A percentile compares a stretch with the other conserved stretches of the same genome.
Evolutionary conservation across 2,329 filamentous ascomycete species (phyloP).

Genomic region (Dothiorella sarmentorum): DNA sequence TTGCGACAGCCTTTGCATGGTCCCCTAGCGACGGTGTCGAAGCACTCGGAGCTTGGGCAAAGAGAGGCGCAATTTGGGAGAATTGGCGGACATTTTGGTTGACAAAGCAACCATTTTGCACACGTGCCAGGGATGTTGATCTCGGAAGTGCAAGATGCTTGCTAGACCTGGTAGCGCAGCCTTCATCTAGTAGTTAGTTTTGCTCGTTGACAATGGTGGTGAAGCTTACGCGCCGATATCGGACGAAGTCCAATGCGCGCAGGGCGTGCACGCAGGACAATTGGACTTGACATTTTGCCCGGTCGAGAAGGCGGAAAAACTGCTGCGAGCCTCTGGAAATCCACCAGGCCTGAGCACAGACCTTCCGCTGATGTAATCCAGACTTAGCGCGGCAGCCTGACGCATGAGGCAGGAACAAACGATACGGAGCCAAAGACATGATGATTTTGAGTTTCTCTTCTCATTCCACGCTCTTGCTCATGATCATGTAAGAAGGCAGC

Average conservation of each 20-base stretch:
- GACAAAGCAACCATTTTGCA: background rate
- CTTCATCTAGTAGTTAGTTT: background rate
- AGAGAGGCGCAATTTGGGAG: background rate
- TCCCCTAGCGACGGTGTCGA: slow-evolving; percentile 31
- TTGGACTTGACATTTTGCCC: slow-evolving; percentile 9
- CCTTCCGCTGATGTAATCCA: background rate
- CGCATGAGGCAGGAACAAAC: background rate
- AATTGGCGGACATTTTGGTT: background rate
- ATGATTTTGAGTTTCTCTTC: too few relatives aligned
- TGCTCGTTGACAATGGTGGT: background rate
- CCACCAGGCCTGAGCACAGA: background rate
- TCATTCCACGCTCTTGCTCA: slow-evolving; percentile 43
- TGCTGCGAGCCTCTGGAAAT: background rate
- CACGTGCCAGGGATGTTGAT: slow-evolving; percentile 1
- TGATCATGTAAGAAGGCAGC: slow-evolving; percentile 51
- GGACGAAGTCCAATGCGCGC: slow-evolving; percentile 5
- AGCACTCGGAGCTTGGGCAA: background rate
- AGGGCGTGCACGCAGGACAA: background rate
- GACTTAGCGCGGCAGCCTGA: background rate
- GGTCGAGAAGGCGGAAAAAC: slow-evolving; percentile 11
- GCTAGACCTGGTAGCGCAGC: background rate
- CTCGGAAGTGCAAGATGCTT: background rate
- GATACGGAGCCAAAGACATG: too few relatives aligned
- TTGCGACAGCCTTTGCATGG: slow-evolving; percentile 44
- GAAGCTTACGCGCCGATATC: slow-evolving; percentile 11